These are phyloP conservation scores for Candida glaebosa DNA, from an alignment of 805 yeast species.

Conservation along the genomic window DNA sequence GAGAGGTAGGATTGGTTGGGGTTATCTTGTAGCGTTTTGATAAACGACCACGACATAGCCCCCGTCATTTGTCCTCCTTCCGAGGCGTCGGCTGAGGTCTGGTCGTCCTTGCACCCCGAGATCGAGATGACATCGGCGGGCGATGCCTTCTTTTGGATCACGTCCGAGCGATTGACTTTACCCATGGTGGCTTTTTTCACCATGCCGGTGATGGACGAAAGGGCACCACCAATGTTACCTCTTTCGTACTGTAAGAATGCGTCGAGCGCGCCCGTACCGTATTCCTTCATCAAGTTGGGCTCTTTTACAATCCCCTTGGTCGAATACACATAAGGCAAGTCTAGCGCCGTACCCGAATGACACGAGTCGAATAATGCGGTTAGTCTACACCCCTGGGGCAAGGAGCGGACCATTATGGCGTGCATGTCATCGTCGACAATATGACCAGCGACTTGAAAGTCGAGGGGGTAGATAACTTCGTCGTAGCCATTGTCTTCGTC, in stretches of 20 bases:
- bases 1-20: slow-evolving; percentile 34
- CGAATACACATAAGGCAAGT: slow-evolving; percentile 37
- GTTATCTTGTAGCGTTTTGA: slow-evolving; percentile 21
- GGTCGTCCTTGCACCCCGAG: slow-evolving; percentile 39
- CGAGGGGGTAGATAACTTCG: slow-evolving; percentile 36
- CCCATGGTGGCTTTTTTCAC: slow-evolving; percentile 27
- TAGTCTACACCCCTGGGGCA: slow-evolving; percentile 35
- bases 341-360: slow-evolving; percentile 40
- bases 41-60: slow-evolving; percentile 40
- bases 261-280: slow-evolving; percentile 30
- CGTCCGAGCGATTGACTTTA: slow-evolving; percentile 20
- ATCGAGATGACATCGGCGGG: slow-evolving; percentile 37
- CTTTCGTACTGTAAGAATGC: slow-evolving; percentile 29
- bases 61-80: slow-evolving; percentile 35
- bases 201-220: slow-evolving; percentile 30
- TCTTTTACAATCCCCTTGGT: slow-evolving; percentile 40
- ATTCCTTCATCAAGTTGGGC: slow-evolving; percentile 34
- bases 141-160: slow-evolving; percentile 27
- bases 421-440: slow-evolving; percentile 39
- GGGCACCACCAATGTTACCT: slow-evolving; percentile 38
- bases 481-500: slow-evolving; percentile 37
- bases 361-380: slow-evolving; percentile 39
- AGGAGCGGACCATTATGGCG: slow-evolving; percentile 33
- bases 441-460: slow-evolving; percentile 29
- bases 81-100: slow-evolving; percentile 37